These are phyloP conservation scores for Leccinum aurantiacum DNA, from an alignment of 768 basidiomycete species.

Conservation along the genomic window DNA sequence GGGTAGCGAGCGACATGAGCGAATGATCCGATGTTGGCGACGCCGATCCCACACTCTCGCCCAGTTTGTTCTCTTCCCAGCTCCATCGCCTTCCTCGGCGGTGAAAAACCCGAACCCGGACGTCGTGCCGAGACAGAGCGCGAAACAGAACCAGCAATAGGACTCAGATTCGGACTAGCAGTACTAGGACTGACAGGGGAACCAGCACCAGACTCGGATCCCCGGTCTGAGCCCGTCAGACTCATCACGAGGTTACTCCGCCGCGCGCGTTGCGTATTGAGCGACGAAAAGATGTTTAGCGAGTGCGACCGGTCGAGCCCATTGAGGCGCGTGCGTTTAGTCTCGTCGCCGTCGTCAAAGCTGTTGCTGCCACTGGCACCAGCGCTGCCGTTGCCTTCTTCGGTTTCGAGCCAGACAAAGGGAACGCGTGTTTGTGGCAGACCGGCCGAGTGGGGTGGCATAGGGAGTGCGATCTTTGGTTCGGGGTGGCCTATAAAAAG, in stretches of 20 bases:
- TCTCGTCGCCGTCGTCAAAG: constrained; percentile 8
- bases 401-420: constrained; percentile 48
- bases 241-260: constrained; percentile 21
- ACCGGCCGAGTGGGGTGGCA: constrained; percentile 24
- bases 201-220: neutral
- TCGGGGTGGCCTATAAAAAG: too few relatives aligned
- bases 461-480: constrained; percentile 8
- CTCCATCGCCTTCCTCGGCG: neutral
- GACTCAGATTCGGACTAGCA: too few relatives aligned
- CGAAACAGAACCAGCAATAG: too few relatives aligned
- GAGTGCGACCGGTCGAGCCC: too few relatives aligned
- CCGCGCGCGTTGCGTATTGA: neutral
- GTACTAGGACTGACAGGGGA: neutral
- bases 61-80: neutral
- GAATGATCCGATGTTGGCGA: constrained; percentile 15
- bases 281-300: neutral
- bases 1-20: constrained; percentile 18
- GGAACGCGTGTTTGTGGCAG: constrained; percentile 36
- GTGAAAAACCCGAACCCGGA: neutral
- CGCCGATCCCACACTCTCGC: neutral
- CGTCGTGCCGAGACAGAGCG: too few relatives aligned
- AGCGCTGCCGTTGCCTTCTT: constrained; percentile 22
- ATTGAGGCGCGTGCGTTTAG: constrained; percentile 4
- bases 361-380: neutral
- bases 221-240: constrained; percentile 11